These are phyloP conservation scores for Voacanga thouarsii DNA, from an alignment of 257 asterid genomes.

Conservation along the genomic window DNA sequence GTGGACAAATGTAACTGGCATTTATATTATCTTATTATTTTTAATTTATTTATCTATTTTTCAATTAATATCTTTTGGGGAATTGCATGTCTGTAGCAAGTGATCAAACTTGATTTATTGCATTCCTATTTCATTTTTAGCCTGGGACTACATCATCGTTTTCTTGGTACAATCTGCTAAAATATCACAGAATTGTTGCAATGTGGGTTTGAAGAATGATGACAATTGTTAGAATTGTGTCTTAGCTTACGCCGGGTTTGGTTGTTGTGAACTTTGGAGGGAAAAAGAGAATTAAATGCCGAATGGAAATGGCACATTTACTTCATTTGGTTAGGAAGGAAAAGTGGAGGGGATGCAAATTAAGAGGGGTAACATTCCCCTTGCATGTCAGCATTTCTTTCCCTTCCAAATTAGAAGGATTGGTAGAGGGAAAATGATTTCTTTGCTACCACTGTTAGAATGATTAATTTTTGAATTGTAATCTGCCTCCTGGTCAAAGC, in stretches of 20 bases:
- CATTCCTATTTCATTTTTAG: not conserved
- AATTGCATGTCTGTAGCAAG: too few relatives aligned
- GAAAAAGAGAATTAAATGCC: too few relatives aligned
- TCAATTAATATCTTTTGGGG: not conserved
- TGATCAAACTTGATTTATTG: not conserved
- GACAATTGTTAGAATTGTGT: not conserved
- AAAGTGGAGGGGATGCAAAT: too few relatives aligned
- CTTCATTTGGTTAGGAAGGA: too few relatives aligned
- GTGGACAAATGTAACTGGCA: not conserved
- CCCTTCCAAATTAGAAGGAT: too few relatives aligned
- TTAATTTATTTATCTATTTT: not conserved
- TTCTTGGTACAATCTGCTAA: conserved; percentile 8
- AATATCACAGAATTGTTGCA: not conserved
- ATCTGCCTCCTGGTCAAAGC: not conserved
- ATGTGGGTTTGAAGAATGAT: not conserved
- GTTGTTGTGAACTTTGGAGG: too few relatives aligned
- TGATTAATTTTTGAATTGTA: not conserved
- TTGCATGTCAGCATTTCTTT: too few relatives aligned
- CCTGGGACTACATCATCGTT: not conserved
- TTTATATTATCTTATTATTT: not conserved
- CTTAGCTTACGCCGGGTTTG: not conserved
- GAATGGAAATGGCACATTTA: too few relatives aligned
- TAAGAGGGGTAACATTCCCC: too few relatives aligned
- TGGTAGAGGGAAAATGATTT: too few relatives aligned
- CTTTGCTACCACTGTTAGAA: not conserved